Evolutionary conservation across 139 green algal genomes (phyloP), one percentile per base, ranked within the genome.

Genomic region (Volvox reticuliferus): DNA sequence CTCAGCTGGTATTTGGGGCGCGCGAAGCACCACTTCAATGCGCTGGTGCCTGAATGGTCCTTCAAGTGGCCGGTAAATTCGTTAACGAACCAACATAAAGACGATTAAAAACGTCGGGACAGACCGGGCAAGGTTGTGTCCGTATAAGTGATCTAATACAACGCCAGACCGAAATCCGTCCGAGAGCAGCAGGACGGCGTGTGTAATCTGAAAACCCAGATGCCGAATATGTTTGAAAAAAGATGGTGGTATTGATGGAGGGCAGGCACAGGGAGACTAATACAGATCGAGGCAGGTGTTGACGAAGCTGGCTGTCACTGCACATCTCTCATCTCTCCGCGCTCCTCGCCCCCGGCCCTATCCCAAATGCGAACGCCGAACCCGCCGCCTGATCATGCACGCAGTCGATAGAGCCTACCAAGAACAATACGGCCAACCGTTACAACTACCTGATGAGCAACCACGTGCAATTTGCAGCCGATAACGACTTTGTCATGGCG

Each of bases 11-110:
- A 88, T 63, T 32, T 65, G 62, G 30, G 19, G 1, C 30, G 20
- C 9, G 82, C 28, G 21, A 78, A 78, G 32, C 61, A 78, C 32
- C 82, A 78, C 82, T 89, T 81, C 83, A 89, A 89, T 36, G 35
- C 83, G 30, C 12, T 89, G 35, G 83, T 89, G 26, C 83, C 83
- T 9, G 67, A 80, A 28, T 69, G 22, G 35, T 32, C 12, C 9
- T 89, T 81, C 83, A 89, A 89, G 68, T 89, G 83, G 83, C 68
- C 67, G 36, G 83, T 81, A n/a, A n/a, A n/a, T n/a, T n/a, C n/a
- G n/a, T n/a, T n/a, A n/a, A n/a, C n/a, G n/a, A n/a, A n/a, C n/a
- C n/a, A n/a, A n/a, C n/a, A n/a, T n/a, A n/a, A n/a, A n/a, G n/a
- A n/a, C n/a, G n/a, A n/a, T n/a, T n/a, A n/a, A n/a, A n/a, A n/a